These are phyloP conservation scores for Elongisporangium prolatum DNA, from an alignment of 352 stramenopile species.

Conservation along the genomic window DNA sequence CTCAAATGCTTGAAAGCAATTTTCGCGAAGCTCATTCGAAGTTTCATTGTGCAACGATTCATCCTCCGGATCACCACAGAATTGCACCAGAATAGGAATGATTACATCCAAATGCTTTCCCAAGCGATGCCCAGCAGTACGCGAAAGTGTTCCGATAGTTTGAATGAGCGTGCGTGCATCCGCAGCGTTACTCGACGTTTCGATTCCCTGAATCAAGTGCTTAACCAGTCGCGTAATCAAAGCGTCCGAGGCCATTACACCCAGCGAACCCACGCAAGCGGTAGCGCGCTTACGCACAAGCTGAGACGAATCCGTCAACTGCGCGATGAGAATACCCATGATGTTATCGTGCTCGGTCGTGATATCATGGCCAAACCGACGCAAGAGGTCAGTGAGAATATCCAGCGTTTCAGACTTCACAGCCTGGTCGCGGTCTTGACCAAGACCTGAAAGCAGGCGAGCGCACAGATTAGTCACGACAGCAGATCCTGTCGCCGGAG, in stretches of 20 bases:
- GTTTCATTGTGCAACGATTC: slow-evolving; percentile 91
- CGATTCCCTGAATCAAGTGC: slow-evolving; percentile 89
- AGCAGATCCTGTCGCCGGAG: slow-evolving; percentile 83
- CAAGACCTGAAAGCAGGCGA: slow-evolving; percentile 58
- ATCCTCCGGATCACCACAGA: slow-evolving; percentile 91
- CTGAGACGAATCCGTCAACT: slow-evolving; percentile 76
- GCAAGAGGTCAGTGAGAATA: slow-evolving; percentile 95
- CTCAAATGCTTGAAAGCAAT: slow-evolving; percentile 98
- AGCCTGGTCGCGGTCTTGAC: slow-evolving; percentile 62
- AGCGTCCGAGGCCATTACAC: slow-evolving; percentile 93
- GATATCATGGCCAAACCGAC: slow-evolving; percentile 92
- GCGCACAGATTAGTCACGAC: slow-evolving; percentile 74
- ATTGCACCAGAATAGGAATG: slow-evolving; percentile 94
- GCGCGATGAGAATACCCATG: slow-evolving; percentile 83
- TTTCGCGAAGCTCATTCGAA: slow-evolving; percentile 95
- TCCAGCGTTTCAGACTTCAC: slow-evolving; percentile 95
- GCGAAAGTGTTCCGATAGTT: slow-evolving; percentile 96
- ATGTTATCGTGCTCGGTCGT: slow-evolving; percentile 85
- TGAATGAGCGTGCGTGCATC: slow-evolving; percentile 94
- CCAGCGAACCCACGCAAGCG: slow-evolving; percentile 92
- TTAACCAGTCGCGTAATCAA: slow-evolving; percentile 93
- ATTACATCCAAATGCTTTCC: slow-evolving; percentile 94
- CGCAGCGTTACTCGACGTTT: slow-evolving; percentile 51
- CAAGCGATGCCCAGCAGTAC: slow-evolving; percentile 94
- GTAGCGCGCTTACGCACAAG: slow-evolving; percentile 96